These are phyloP conservation scores for Talaromyces borbonicus DNA, from an alignment of 495 filamentous ascomycete species.

Conservation along the genomic window DNA sequence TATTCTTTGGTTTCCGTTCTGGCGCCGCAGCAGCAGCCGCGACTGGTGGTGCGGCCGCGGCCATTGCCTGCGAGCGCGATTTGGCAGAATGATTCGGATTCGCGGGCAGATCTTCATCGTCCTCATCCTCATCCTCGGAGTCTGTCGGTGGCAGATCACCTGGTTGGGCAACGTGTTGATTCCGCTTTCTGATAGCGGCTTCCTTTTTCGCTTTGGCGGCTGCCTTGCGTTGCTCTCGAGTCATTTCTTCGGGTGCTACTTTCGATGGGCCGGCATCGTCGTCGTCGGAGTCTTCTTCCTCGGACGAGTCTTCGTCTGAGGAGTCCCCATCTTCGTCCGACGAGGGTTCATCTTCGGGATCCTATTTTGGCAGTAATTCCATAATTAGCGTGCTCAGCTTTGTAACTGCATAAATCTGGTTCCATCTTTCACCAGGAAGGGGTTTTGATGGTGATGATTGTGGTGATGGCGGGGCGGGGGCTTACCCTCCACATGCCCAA, in stretches of 20 bases:
- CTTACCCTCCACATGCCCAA: constrained; percentile 66
- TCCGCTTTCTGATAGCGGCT: constrained; percentile 67
- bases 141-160: constrained; percentile 75
- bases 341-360: constrained; percentile 3
- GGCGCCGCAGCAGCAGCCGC: constrained; percentile 13
- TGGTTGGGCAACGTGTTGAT: constrained; percentile 52
- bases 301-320: constrained; percentile 33
- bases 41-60: constrained; percentile 38
- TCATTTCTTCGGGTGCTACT: constrained; percentile 40
- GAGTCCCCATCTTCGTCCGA: constrained; percentile 14
- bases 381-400: not conserved
- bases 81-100: constrained; percentile 85
- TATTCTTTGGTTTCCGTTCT: constrained; percentile 14
- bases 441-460: too few species aligned
- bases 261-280: constrained; percentile 23
- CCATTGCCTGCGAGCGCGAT: constrained; percentile 48
- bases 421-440: too few species aligned
- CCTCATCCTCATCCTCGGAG: constrained; percentile 51
- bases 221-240: constrained; percentile 78
- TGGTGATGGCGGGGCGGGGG: too few species aligned
- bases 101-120: constrained; percentile 56
- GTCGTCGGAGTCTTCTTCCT: constrained; percentile 25
- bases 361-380: not conserved
- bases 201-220: constrained; percentile 88
- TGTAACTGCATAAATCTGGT: too few species aligned